Evolutionary conservation across 1,284 basidiomycete species (phyloP), one percentile per base, ranked within the genome.

Genomic region (Cystobasidiaceae sp.): DNA sequence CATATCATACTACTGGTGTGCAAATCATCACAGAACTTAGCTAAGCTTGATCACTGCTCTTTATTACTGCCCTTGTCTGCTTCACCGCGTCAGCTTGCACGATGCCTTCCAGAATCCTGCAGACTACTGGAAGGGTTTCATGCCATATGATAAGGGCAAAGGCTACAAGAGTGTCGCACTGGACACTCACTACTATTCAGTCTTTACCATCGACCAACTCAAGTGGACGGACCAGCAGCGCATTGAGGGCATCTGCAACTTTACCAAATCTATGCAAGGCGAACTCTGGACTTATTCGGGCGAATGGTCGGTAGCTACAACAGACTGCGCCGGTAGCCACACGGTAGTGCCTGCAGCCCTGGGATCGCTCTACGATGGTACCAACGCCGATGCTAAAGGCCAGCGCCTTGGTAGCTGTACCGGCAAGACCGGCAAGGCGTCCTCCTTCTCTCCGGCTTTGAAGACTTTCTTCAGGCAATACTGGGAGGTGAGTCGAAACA

Each of bases 51-150:
- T n/a, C n/a, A n/a, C n/a, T n/a, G n/a, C n/a, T n/a, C n/a, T n/a
- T n/a, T n/a, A n/a, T n/a, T n/a, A n/a, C n/a, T n/a, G 25, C 7
- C 25, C 19, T 48, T 5, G 13, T 5, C n/a, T 30, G 19, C 13
- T 41, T 41, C 4, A 4, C 7, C 33, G 7, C 17, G 21, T 11
- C 28, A 61, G 58, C 28, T 23, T 94, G 56, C 86, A 89, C 73
- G 93, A 96, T 75, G 90, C 88, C 2, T 89, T 96, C 82, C 85
- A 91, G 75, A n/a, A 44, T 32, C 79, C 84, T 33, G 78, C 90
- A 34, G 82, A 80, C 64, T 87, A 83, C 73, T 96, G 89, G 88
- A 76, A 80, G 56, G 84, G 84, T 44, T 88, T 86, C 74, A 81
- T 88, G 81, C 80, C 81, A 0, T 71, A 79, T 27, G 75, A 80